Conservation (phyloP, 495 filamentous ascomycete genomes). For the Pyronema omphalodes region DNA sequence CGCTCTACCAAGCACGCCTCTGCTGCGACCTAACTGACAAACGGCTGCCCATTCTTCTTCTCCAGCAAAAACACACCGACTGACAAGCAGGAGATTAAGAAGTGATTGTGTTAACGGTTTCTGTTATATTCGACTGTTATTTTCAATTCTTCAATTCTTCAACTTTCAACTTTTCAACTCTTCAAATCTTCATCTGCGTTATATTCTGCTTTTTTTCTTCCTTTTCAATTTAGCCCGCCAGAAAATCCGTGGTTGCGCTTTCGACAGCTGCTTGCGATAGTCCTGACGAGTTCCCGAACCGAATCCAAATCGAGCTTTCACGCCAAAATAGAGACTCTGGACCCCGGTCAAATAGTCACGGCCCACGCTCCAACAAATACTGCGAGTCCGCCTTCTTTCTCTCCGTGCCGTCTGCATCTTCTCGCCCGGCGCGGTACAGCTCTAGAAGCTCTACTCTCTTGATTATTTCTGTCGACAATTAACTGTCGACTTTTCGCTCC, state of each 20-base stretch:
- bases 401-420: background rate
- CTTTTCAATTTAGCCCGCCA: background rate
- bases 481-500: background rate
- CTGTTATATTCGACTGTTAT: background rate
- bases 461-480: background rate
- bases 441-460: background rate
- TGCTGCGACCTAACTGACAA: background rate
- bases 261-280: background rate
- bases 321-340: background rate
- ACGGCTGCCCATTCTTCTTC: background rate
- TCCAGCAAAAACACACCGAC: background rate
- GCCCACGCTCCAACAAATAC: too few species aligned
- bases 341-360: too few species aligned
- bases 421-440: background rate
- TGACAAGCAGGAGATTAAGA: background rate
- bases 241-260: background rate
- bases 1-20: background rate
- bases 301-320: background rate
- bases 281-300: background rate
- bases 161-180: background rate
- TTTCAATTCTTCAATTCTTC: background rate
- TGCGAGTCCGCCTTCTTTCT: too few species aligned
- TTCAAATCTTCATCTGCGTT: background rate
- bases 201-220: background rate
- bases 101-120: background rate